Base-by-base conservation (phyloP, 106 monocot genomes). In the Xerophyta viscosa region DNA sequence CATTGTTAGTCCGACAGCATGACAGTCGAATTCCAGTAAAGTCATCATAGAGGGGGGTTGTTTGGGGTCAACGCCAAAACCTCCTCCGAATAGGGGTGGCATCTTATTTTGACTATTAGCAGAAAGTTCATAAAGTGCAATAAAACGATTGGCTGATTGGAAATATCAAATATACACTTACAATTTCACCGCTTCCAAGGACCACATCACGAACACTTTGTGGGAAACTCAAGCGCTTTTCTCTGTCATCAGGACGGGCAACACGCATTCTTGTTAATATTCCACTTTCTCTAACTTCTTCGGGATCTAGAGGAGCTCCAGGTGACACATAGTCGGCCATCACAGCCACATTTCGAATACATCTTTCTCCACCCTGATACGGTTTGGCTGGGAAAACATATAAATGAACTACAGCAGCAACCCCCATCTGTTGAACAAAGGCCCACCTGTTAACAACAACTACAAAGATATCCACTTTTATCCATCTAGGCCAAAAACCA, bases 201-300 rank as follows among this genome's bases (percentile, higher is more conserved):
- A 98, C 77, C 48, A 98, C 96, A 81, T 98, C 96, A 20, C 96
- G 79, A 54, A 98, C 90, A 74, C 96, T 98, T 48, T 90, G 89
- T 7, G 73, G 79, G 21, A 98, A 88, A 60, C 77, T 98, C 58
- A 80, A 48, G 29, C 72, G 54, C 52, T 41, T 76, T 48, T 67
- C 70, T 44, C 41, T 76, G 19, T 82, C 74, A 61, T 74, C 89
- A 17, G 64, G 56, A 21, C 41, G 74, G 50, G 65, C 46, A 48
- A 77, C 51, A 3, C 54, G 72, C 58, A 66, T 66, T 52, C 69
- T 75, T 24, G 90, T 61, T 52, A 78, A 43, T 28, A 76, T 75
- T 33, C 62, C 85, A 46, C 85, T 68, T 45, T 89, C 96, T 27
- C 67, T 58, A 30, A 82, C 77, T 73, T 98, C 96, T 37, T 98